Base-by-base conservation (phyloP, 2,329 filamentous ascomycete species). In the Thyridium curvatum region DNA sequence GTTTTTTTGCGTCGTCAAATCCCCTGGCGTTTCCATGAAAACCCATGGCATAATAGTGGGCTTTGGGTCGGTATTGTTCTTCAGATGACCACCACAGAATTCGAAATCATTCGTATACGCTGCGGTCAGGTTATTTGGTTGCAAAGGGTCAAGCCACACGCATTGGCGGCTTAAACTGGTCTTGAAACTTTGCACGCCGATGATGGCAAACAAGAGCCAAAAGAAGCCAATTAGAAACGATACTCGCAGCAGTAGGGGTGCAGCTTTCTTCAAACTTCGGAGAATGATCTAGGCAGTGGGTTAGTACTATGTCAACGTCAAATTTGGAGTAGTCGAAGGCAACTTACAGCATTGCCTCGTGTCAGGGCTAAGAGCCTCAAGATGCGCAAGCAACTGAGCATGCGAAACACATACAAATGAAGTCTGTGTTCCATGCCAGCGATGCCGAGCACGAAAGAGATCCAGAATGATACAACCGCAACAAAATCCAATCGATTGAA, bases 401-500 rank as follows among this genome's bases (percentile, higher is more conserved):
- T 98, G 41, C 87, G 83, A 60, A 98, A 98, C 8, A 97, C 76
- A 51, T 89, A 94, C 8, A 97, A 61, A 54, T 94, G 86, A 38
- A 80, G 71, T 3, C 61, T 54, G 43, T 73, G 71, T 55, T 96
- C 86, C 15, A 89, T 57, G 1, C 83, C 80, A 10, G 76, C 74
- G 14, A 90, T 62, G 26, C 79, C 77, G 37, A 98, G 69, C 10
- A 78, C 59, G 52, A 97, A 93, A 2, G 87, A 83, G 41, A 95
- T 83, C 93, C 93, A 98, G 61, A 89, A 98, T 1, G 91, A 84
- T n/a, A 93, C 72, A 8, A 98, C 85, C 2, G 93, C 94, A 38
- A 98, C 70, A 59, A 97, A 96, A 58, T 98, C 93, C 10, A 97
- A 74, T 38, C 93, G 79, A 56, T 97, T 97, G 66, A 98, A 98